Evolutionary conservation across 176 grass and related monocot species (phyloP), one percentile per base, ranked within the genome.

Genomic region (Musa schizocarpa): DNA sequence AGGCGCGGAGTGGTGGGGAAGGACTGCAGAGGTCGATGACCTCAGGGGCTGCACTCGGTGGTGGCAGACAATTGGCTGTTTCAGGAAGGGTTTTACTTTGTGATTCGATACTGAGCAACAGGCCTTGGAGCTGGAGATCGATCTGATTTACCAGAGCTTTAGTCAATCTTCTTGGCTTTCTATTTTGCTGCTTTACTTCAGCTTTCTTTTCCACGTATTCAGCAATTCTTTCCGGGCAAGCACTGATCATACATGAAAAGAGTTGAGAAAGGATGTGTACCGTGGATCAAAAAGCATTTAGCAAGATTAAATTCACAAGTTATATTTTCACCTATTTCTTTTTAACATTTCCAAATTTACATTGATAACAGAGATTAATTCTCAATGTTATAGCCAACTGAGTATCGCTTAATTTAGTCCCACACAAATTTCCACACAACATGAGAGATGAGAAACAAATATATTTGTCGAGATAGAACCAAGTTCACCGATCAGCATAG

Each of bases 211-310:
- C 86, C 74, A 87, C 78, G 84, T 89, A 93, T 65, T 91, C 90
- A 17, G 82, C 69, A 68, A 93, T 87, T 74, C 91, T 97, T 78
- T 97, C 94, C 25, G 90, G 90, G 59, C 94, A 97, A 24, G 88
- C 90, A 73, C 94, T 97, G 94, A 68, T 29, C 11, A 16, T 2
- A 2, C 5, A 29, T 26, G 13, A 29, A 67, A 67, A 29, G 8
- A 29, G 29, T 68, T 12, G 25, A 68, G 17, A 17, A 57, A 57
- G 34, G 34, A 43, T 43, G 34, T 43, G 34, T 3, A 29, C 29
- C 1, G 29, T 43, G 34, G 34, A 43, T 43, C 34, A 43, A 5
- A 5, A 43, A 43, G 34, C 34, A 43, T 43, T 0, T 43, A 6
- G 34, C 0, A 29, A 29, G 29, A 29, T 4, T 43, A 43, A 43